Conservation (phyloP, 306 rosid genomes). For the Neltuma alba region DNA sequence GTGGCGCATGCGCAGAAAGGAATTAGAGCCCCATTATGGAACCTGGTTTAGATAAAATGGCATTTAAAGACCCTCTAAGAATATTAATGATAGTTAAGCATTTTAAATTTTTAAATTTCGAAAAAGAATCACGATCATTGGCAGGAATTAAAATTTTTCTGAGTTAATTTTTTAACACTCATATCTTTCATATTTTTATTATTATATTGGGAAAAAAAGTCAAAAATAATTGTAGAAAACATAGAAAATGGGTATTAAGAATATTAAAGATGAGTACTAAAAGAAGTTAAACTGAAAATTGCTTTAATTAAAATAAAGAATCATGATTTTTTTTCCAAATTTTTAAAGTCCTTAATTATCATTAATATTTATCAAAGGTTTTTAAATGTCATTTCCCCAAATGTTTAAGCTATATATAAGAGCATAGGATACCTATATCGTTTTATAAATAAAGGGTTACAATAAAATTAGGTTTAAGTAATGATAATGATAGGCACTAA, state of each 20-base stretch:
- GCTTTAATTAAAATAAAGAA: not conserved
- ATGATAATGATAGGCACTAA: slow-evolving; percentile 41
- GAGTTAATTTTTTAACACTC: not conserved
- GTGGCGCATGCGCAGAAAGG: slow-evolving; percentile 50
- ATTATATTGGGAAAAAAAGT: too few species aligned
- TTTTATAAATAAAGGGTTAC: slow-evolving; percentile 7
- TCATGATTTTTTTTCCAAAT: too few species aligned
- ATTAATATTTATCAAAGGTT: not conserved
- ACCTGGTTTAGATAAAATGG: not conserved
- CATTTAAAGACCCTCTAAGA: not conserved
- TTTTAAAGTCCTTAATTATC: not conserved
- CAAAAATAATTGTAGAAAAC: not conserved
- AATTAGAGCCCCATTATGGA: slow-evolving; percentile 21
- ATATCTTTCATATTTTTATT: not conserved
- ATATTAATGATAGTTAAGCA: too few species aligned
- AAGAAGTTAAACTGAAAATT: not conserved
- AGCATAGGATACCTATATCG: slow-evolving; percentile 38
- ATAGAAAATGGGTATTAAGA: not conserved
- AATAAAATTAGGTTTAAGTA: slow-evolving; percentile 36
- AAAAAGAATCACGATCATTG: not conserved
- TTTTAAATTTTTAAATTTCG: not conserved
- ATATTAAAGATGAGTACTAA: not conserved
- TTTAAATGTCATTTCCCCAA: not conserved
- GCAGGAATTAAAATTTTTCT: not conserved
- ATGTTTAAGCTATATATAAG: not conserved